phyloP scores from a whole-genome alignment of 108 stramenopile genomes.

The Aureococcus anophagefferens region DNA sequence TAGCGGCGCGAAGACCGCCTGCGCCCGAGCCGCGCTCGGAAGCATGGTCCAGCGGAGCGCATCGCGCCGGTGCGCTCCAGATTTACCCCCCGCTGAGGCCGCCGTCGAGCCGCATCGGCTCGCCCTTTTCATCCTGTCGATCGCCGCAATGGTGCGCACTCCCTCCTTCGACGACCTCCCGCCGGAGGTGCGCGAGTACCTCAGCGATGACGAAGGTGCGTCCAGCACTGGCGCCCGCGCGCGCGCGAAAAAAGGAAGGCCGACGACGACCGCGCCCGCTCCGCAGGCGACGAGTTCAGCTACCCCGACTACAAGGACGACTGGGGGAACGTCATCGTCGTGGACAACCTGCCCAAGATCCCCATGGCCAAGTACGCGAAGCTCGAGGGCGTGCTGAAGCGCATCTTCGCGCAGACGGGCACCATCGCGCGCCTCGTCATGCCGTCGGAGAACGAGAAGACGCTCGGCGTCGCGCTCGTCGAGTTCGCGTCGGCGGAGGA shows the following conservation, averaged over 20 bases:
- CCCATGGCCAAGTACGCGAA: slow-evolving; percentile 27
- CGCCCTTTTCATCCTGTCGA: no score
- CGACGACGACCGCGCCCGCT: no score
- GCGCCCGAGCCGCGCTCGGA: no score
- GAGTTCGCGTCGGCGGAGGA: slow-evolving; percentile 67
- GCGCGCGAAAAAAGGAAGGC: no score
- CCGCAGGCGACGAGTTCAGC: neutral
- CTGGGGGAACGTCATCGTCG: neutral
- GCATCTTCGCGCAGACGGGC: slow-evolving; percentile 28
- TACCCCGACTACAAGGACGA: neutral
- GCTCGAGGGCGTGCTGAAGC: slow-evolving; percentile 23
- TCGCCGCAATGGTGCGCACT: no score
- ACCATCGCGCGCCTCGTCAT: slow-evolving; percentile 8
- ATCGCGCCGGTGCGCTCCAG: no score
- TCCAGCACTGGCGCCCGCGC: no score
- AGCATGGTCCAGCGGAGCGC: no score
- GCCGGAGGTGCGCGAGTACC: neutral
- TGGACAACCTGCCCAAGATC: neutral
- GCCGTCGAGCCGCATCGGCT: no score
- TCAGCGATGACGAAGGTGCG: neutral
- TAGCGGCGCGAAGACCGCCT: no score
- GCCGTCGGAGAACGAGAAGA: slow-evolving; percentile 13
- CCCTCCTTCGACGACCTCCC: no score
- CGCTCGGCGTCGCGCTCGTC: slow-evolving; percentile 57
- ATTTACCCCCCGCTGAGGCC: no score